These are phyloP conservation scores for Trichoderma brevicompactum DNA, from an alignment of 2,329 filamentous ascomycete genomes.

Conservation along the genomic window DNA sequence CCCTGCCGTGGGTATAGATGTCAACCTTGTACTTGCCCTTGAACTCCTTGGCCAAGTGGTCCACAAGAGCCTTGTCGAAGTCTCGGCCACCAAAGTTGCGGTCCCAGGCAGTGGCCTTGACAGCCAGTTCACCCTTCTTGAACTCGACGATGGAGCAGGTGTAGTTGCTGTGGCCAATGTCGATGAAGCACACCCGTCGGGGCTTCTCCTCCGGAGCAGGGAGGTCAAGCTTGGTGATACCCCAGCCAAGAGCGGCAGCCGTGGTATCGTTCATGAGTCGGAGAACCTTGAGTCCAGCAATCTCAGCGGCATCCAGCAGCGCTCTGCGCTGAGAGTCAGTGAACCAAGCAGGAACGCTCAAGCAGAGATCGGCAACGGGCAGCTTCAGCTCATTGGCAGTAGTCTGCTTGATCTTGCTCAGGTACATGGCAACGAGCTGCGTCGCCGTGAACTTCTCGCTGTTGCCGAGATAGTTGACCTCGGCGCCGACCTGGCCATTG, in stretches of 20 bases:
- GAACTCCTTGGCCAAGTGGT: constrained; percentile 95
- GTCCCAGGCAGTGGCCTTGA: constrained; percentile 91
- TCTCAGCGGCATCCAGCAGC: constrained; percentile 88
- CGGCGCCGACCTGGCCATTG: constrained; percentile 91
- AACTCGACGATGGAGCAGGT: constrained; percentile 94
- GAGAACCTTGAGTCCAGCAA: constrained; percentile 89
- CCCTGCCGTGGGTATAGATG: constrained; percentile 88
- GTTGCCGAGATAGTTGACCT: constrained; percentile 91
- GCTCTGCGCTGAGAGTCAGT: constrained; percentile 90
- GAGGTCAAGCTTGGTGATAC: constrained; percentile 96
- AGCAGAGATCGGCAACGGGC: constrained; percentile 88
- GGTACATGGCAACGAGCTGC: constrained; percentile 92
- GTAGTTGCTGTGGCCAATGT: constrained; percentile 97
- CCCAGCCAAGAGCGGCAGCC: constrained; percentile 91
- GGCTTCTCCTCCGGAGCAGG: constrained; percentile 89
- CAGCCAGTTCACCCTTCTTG: constrained; percentile 91
- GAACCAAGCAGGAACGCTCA: constrained; percentile 97
- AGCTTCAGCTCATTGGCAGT: constrained; percentile 85
- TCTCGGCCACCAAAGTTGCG: constrained; percentile 96
- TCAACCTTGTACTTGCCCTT: constrained; percentile 98
- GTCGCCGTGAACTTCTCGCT: constrained; percentile 95
- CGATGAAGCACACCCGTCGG: constrained; percentile 85
- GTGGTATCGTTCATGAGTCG: constrained; percentile 98
- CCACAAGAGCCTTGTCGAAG: constrained; percentile 92
- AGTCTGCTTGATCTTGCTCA: constrained; percentile 92